Conservation (phyloP, 176 grass and related monocot species). For the Bonia amplexicaulis region DNA sequence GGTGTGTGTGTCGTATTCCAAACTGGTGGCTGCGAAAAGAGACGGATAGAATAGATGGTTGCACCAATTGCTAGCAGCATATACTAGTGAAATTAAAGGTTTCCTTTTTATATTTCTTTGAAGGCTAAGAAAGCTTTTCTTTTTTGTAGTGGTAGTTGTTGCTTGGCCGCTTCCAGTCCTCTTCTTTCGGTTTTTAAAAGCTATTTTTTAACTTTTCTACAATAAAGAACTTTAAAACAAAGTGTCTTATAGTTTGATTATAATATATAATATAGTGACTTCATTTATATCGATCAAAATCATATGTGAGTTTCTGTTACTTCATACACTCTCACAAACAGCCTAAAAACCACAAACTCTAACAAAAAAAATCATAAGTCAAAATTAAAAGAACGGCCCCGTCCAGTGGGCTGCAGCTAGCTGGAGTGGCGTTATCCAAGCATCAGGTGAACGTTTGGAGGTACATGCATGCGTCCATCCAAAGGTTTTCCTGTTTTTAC, state of each 20-base stretch:
- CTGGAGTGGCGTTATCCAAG: neutral
- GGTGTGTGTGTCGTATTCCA: neutral
- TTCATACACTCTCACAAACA: too few relatives aligned
- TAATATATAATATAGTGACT: too few relatives aligned
- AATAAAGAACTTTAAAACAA: too few relatives aligned
- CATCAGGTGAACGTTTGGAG: conserved; percentile 29
- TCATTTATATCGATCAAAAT: too few relatives aligned
- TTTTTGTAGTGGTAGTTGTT: neutral
- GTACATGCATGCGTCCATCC: conserved; percentile 1
- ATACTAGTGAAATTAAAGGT: neutral
- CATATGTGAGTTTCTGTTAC: too few relatives aligned
- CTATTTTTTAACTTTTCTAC: too few relatives aligned
- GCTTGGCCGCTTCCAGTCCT: too few relatives aligned
- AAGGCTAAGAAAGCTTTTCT: neutral
- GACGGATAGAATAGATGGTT: neutral
- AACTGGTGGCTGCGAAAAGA: neutral
- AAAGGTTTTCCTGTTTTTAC: neutral
- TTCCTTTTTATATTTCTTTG: neutral
- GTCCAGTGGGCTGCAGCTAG: neutral
- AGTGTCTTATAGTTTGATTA: too few relatives aligned
- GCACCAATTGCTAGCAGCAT: neutral
- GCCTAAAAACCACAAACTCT: too few relatives aligned
- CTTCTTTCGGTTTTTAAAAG: too few relatives aligned
- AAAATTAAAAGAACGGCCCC: too few relatives aligned
- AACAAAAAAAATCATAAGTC: too few relatives aligned